phyloP scores from a whole-genome alignment of 106 monocot genomes.

The Apostasia ramifera region DNA sequence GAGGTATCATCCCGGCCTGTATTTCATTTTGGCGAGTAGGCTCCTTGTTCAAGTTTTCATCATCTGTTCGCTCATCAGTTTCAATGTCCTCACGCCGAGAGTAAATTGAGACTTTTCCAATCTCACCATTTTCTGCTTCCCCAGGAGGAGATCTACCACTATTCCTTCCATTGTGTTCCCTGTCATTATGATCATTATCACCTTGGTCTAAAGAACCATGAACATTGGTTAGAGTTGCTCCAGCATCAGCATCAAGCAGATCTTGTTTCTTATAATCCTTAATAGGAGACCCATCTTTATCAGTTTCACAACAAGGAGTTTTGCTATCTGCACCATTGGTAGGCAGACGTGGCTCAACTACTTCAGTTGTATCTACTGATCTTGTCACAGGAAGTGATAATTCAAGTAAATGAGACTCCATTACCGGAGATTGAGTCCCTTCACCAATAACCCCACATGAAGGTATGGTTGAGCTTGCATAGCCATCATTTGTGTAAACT shows the following conservation, averaged over 20 bases:
- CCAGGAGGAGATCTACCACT: neutral
- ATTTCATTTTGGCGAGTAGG: constrained; percentile 10
- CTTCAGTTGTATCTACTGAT: neutral
- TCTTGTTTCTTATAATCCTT: neutral
- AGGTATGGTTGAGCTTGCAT: neutral
- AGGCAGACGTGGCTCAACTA: no score
- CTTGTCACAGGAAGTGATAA: neutral
- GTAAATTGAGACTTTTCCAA: constrained; percentile 1
- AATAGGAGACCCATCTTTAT: neutral
- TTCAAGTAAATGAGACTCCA: neutral
- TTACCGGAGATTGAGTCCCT: neutral
- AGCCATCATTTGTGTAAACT: neutral
- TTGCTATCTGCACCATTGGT: neutral
- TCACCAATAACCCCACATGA: neutral
- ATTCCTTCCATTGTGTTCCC: neutral
- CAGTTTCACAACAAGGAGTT: neutral
- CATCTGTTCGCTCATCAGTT: constrained; percentile 15
- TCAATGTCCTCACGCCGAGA: constrained; percentile 14
- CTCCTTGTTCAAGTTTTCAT: constrained; percentile 3
- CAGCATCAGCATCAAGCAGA: neutral
- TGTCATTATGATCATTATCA: neutral
- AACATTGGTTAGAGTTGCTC: neutral
- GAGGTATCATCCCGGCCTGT: neutral
- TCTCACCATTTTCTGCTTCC: constrained; percentile 3
- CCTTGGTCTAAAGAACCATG: neutral